These are phyloP conservation scores for Diaporthe caulivora DNA, from an alignment of 2,329 filamentous ascomycete genomes.

Conservation along the genomic window DNA sequence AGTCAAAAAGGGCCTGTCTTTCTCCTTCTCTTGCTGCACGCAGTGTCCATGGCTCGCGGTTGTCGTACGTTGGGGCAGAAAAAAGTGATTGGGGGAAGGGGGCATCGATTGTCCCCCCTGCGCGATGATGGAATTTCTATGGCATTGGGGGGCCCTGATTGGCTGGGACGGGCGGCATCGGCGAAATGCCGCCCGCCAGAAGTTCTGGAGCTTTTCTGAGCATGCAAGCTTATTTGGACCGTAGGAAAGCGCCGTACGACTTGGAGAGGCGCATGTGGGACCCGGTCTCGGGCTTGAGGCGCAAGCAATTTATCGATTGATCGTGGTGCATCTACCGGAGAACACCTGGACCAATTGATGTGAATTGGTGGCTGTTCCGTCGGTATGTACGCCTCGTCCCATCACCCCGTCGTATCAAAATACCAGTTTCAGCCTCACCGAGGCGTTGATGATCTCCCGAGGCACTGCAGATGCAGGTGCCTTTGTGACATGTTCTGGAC, in stretches of 20 bases:
- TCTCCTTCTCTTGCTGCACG: background rate
- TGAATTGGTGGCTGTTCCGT: background rate
- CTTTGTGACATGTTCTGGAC: too few species aligned
- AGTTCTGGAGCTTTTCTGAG: background rate
- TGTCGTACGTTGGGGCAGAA: constrained; percentile 14
- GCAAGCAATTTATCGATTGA: too few species aligned
- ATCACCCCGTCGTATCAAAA: background rate
- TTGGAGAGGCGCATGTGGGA: background rate
- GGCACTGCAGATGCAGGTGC: too few species aligned
- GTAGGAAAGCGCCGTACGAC: too few species aligned
- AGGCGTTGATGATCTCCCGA: background rate
- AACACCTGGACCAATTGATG: background rate
- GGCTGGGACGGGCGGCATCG: constrained; percentile 12
- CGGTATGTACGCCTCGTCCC: background rate
- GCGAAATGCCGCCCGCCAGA: background rate
- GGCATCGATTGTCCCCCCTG: constrained; percentile 2
- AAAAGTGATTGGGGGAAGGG: constrained; percentile 4
- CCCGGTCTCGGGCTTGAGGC: background rate
- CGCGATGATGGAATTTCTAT: constrained; percentile 31
- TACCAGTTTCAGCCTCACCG: background rate
- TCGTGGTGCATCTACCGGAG: too few species aligned
- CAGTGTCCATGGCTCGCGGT: background rate
- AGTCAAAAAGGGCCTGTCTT: background rate
- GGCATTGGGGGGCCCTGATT: constrained; percentile 15
- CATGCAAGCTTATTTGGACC: background rate